Base-by-base conservation (phyloP, 2,329 filamentous ascomycete genomes). In the Kalmusia sp. region DNA sequence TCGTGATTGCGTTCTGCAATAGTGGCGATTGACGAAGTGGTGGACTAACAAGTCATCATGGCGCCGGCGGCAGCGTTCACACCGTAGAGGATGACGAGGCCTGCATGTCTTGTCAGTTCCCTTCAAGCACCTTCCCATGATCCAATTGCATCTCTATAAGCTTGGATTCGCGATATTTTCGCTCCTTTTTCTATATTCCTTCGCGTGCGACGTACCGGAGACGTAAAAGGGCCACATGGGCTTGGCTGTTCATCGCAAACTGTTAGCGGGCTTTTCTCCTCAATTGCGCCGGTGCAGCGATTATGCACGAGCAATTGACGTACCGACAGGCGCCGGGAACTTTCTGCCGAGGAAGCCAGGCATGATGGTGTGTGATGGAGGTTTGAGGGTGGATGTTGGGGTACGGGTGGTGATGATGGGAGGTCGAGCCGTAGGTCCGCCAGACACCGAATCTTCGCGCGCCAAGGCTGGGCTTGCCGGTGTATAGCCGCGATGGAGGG, bases 141-240 rank as follows among this genome's bases (percentile, higher is more conserved):
- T 19, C 39, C 58, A 46, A 49, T 45, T 37, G 17, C 40, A 43
- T 41, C 37, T n/a, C 21, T 19, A n/a, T 6, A 6, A 40, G 33
- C 38, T 52, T 9, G 19, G 28, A 19, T 21, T 17, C 14, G 38
- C 47, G 15, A 19, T 45, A 21, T 3, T 24, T 21, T 28, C 39
- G 35, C n/a, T 17, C 40, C 30, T 44, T 19, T 49, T 49, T 14
- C 12, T 4, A 17, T 4, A 38, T 24, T 24, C 17, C 3, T 6
- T 6, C 49, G 43, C 44, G 45, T 30, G 60, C 56, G 43, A 83
- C 90, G 75, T 95, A 96, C 93, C 92, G 77, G 93, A 93, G 79
- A 85, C 84, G 84, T 93, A 95, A 87, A 98, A 98, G 68, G 93
- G 93, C 77, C 86, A 87, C 88, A 96, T 88, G 70, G 93, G 92